A percentile compares a stretch with the other conserved stretches of the same genome.
Conservation (phyloP, 2,329 filamentous ascomycete genomes). For the Lecanosticta acicola region DNA sequence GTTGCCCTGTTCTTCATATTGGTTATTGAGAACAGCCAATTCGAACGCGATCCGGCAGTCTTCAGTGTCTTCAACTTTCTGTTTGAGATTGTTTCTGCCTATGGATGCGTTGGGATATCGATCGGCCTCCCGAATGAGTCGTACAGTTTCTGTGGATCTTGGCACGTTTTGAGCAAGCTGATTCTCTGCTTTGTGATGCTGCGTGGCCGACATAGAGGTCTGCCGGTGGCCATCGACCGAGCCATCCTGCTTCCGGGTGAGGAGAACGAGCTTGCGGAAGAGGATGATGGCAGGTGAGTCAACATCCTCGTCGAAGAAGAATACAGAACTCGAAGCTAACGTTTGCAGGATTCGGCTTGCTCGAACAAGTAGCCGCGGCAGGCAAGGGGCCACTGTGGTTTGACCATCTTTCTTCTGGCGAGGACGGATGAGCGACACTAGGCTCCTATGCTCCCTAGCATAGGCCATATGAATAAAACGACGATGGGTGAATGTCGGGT, state of each 20-base stretch:
- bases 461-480: too few species aligned
- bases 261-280: slow-evolving; percentile 29
- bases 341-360: slow-evolving; percentile 12
- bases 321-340: neutral
- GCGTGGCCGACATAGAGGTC: slow-evolving; percentile 49
- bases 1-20: slow-evolving; percentile 46
- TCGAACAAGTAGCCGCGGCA: slow-evolving; percentile 16
- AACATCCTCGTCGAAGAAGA: neutral
- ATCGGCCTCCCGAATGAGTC: slow-evolving; percentile 41
- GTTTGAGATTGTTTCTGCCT: slow-evolving; percentile 41
- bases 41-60: slow-evolving; percentile 32
- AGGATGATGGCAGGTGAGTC: slow-evolving; percentile 31
- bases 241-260: slow-evolving; percentile 38
- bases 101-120: slow-evolving; percentile 43
- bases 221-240: slow-evolving; percentile 52
- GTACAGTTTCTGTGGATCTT: slow-evolving; percentile 46
- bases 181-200: slow-evolving; percentile 53
- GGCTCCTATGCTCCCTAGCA: too few species aligned
- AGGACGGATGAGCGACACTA: too few species aligned
- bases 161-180: slow-evolving; percentile 46
- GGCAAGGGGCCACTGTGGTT: neutral
- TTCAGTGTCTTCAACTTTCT: slow-evolving; percentile 43
- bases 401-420: too few species aligned
- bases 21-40: slow-evolving; percentile 39
- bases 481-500: too few species aligned